Evolutionary conservation across 495 filamentous ascomycete genomes (phyloP), one percentile per base, ranked within the genome.

Genomic region (Neurospora sp.): DNA sequence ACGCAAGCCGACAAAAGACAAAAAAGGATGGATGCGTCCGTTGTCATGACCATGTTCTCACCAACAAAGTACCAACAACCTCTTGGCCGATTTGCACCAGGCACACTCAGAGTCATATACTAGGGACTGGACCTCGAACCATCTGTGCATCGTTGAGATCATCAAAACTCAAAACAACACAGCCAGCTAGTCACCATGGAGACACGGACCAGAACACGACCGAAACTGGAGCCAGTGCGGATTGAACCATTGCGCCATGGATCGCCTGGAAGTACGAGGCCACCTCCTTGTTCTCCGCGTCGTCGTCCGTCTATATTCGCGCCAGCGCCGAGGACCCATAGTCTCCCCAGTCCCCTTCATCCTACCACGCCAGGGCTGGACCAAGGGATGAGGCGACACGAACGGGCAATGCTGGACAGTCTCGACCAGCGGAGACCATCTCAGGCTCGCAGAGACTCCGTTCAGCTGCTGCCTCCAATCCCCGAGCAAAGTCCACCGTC

Each of bases 351-450:
- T 44, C 81, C 82, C 38, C 73, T 85, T 46, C 76, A 83, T 41
- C 78, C 83, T 2, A 76, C 77, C 16, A 76, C 79, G 12, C 76
- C 77, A 6, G 76, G 70, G 22, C 81, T 80, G 41, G 83, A 84
- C 73, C 73, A 75, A 4, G 71, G 75, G 2, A 82, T 82, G 80
- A 78, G 79, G 53, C 79, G 75, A 61, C 83, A 82, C 53, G 82
- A 83, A 72, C 75, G 77, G 53, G 81, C 81, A n/a, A 73, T 84
- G 74, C 73, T 84, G 18, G 79, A 83, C 42, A 81, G 80, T 42
- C 72, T 84, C 6, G 83, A 82, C 31, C 80, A 77, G 42, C 79
- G 77, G n/a, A 76, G 73, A 12, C 72, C 41, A 12, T 69, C 74
- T 22, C 76, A 66, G 20, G 74, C 48, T 39, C 46, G 42, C 7